Evolutionary conservation across 257 asterid genomes (phyloP).

Genomic region (Plantago elongata): DNA sequence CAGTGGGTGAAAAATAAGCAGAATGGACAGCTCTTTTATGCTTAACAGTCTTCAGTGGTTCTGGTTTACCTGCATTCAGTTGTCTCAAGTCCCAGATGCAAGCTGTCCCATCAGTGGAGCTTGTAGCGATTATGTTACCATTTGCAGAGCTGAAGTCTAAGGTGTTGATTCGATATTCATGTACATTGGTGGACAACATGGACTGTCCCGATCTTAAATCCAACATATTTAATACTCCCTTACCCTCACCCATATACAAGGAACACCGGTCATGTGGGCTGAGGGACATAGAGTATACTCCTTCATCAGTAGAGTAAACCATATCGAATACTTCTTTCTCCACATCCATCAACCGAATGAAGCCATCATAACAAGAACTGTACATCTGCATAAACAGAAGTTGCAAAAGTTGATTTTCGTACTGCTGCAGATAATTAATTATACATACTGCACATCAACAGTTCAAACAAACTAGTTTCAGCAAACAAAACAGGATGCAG

Average conservation of each 20-base stretch:
- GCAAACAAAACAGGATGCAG: too few species aligned
- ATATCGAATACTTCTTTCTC: slow-evolving; percentile 72
- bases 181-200: slow-evolving; percentile 43
- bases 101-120: slow-evolving; percentile 80
- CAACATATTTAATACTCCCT: slow-evolving; percentile 51
- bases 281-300: slow-evolving; percentile 48
- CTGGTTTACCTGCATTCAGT: slow-evolving; percentile 31
- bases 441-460: neutral
- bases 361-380: slow-evolving; percentile 81
- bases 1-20: slow-evolving; percentile 85
- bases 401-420: neutral
- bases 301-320: slow-evolving; percentile 43
- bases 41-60: slow-evolving; percentile 39
- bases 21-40: slow-evolving; percentile 76
- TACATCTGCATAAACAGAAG: slow-evolving; percentile 56
- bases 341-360: slow-evolving; percentile 69
- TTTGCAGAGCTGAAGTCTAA: slow-evolving; percentile 61
- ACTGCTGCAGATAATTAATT: neutral
- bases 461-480: neutral
- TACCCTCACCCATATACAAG: slow-evolving; percentile 59
- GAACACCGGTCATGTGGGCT: slow-evolving; percentile 43
- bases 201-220: slow-evolving; percentile 71
- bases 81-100: slow-evolving; percentile 89
- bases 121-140: slow-evolving; percentile 61
- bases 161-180: slow-evolving; percentile 63